These are phyloP conservation scores for Lasiosphaeria hispida DNA, from an alignment of 495 filamentous ascomycete genomes.

Conservation along the genomic window DNA sequence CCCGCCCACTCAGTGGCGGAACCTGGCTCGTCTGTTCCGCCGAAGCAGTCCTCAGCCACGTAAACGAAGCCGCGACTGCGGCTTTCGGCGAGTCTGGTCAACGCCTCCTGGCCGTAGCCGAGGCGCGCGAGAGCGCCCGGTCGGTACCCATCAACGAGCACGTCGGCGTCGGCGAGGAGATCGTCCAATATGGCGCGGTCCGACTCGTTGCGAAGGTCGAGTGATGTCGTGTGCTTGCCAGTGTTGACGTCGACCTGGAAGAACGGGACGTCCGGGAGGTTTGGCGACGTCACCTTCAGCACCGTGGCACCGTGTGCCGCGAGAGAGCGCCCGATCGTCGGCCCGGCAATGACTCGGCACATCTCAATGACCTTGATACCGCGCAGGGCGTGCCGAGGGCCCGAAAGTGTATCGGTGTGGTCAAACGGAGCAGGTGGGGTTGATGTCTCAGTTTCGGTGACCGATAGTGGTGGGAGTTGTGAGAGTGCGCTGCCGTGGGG, in stretches of 20 bases:
- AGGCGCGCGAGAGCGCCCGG: constrained; percentile 64
- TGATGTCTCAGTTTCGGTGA: constrained; percentile 10
- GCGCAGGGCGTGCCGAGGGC: constrained; percentile 46
- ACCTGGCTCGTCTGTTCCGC: constrained; percentile 31
- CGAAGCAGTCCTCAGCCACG: constrained; percentile 73
- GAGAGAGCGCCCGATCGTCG: constrained; percentile 63
- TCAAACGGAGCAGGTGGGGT: constrained; percentile 54
- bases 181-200: constrained; percentile 57
- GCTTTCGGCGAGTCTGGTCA: constrained; percentile 49
- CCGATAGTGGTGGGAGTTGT: constrained; percentile 28
- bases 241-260: constrained; percentile 79
- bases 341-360: constrained; percentile 63
- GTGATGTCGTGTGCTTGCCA: constrained; percentile 54
- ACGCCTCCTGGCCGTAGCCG: constrained; percentile 56
- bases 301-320: constrained; percentile 68
- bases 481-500: constrained; percentile 49
- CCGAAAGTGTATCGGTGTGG: constrained; percentile 28
- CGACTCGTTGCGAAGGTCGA: constrained; percentile 56
- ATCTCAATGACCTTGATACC: constrained; percentile 64
- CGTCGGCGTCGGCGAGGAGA: constrained; percentile 58
- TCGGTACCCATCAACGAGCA: constrained; percentile 65
- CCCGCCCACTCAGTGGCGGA: constrained; percentile 40
- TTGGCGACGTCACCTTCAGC: constrained; percentile 66
- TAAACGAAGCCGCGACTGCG: constrained; percentile 64
- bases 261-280: constrained; percentile 70